Conservation (phyloP, 2,329 filamentous ascomycete species). For the Nigrospora osmanthi region DNA sequence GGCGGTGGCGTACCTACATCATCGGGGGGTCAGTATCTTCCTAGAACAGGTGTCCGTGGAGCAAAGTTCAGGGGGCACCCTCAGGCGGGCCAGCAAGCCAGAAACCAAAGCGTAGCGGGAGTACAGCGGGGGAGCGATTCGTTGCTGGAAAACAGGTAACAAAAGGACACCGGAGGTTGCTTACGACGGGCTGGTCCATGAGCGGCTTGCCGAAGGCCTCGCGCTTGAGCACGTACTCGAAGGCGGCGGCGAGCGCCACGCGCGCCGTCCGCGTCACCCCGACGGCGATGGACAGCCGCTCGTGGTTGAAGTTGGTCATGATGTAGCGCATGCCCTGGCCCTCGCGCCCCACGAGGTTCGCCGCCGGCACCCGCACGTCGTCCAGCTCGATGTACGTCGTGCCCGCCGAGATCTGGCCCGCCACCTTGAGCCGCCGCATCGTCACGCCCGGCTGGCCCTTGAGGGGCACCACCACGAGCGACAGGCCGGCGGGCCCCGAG, state of each 20-base stretch:
- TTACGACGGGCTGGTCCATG: constrained; percentile 58
- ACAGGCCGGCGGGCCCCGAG: constrained; percentile 53
- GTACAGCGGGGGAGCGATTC: no score
- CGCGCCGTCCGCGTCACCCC: constrained; percentile 53
- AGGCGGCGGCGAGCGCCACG: constrained; percentile 26
- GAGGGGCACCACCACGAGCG: constrained; percentile 62
- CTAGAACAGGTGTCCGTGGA: no score
- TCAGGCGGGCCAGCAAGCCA: no score
- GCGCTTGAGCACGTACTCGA: constrained; percentile 28
- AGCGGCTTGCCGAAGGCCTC: constrained; percentile 39
- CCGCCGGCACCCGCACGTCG: constrained; percentile 63
- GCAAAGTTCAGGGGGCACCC: no score
- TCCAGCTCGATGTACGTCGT: constrained; percentile 73
- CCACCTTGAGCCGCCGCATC: constrained; percentile 61
- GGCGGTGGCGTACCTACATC: constrained; percentile 56
- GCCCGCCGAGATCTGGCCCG: constrained; percentile 56
- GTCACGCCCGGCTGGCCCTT: constrained; percentile 57
- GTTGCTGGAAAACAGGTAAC: no score
- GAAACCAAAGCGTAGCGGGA: no score
- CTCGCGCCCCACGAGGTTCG: constrained; percentile 63
- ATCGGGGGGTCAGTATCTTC: no score
- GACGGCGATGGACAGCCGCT: constrained; percentile 60
- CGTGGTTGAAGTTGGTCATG: constrained; percentile 77
- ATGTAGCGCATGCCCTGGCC: constrained; percentile 67
- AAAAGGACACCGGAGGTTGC: no score